Base-by-base conservation (phyloP, 306 rosid genomes). In the Oxytropis ochrocephala region DNA sequence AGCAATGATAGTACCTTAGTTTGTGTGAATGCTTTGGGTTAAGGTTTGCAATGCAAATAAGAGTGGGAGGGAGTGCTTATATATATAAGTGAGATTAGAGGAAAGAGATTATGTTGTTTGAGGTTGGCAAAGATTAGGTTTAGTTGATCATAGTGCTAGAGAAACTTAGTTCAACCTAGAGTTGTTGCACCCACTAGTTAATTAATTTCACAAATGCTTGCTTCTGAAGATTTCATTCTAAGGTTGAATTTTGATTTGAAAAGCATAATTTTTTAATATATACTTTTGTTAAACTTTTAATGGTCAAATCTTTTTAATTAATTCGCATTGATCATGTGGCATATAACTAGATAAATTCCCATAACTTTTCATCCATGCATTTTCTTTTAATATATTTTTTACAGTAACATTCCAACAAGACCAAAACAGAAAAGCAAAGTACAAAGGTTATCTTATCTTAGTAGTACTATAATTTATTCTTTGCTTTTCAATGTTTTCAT, bases 141-240 rank as follows among this genome's bases (percentile, higher is more conserved):
- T 88, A 18, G 85, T 84, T 78, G 67, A 61, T 80, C 80, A 84
- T 68, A 51, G 14, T 35, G 30, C 57, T 21, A 78, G 48, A 61
- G 42, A 67, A 84, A 74, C 86, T 70, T 82, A 41, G 88, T 84
- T 85, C 96, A 87, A 84, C 84, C 65, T 79, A 50, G 27, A 87
- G 97, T 91, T 83, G 99, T 91, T 95, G 80, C 92, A 91, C 95
- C 99, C 84, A 89, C 96, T 89, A 67, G 78, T 60, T 83, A 67
- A 70, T 74, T 72, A 48, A 50, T 63, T 81, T 75, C 72, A 35
- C 54, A 0, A 12, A 78, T 79, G 80, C 94, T 88, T 93, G 74
- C 57, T 80, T 78, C 55, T 6, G 35, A 86, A 84, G 97, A 69
- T 86, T 75, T 53, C 82, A 17, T 12, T 74, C 53, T 13, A 8